Evolutionary conservation across 192 early-diverging fungal species (phyloP).

Genomic region (Mortierella alpina): DNA sequence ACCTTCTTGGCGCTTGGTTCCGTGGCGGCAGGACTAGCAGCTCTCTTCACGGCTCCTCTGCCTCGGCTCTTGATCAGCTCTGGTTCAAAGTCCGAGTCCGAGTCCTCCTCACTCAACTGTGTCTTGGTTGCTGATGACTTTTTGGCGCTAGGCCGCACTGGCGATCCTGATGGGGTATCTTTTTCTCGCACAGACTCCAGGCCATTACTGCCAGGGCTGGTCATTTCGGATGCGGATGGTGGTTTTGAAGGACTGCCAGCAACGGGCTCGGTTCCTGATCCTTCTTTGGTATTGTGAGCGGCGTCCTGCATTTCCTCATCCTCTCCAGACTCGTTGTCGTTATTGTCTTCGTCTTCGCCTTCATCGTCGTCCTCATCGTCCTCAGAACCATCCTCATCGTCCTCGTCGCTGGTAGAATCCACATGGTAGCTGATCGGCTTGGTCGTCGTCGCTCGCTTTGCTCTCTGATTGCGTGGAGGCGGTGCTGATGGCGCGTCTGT

Average conservation of each 20-base stretch:
- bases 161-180: neutral
- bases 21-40: neutral
- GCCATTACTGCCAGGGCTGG: no score
- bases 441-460: no score
- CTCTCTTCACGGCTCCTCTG: neutral
- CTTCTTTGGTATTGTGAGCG: neutral
- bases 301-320: conserved; percentile 1
- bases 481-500: neutral
- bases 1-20: conserved; percentile 11
- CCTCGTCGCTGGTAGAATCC: neutral
- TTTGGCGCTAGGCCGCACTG: neutral
- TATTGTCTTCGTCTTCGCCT: neutral
- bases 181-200: neutral
- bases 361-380: neutral
- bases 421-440: no score
- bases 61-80: conserved; percentile 1
- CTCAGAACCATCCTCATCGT: neutral
- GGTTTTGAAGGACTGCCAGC: neutral
- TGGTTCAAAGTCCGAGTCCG: conserved; percentile 32
- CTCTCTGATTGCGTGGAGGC: neutral
- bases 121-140: neutral
- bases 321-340: neutral
- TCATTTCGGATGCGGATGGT: neutral
- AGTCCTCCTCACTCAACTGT: neutral
- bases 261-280: neutral